Evolutionary conservation across 331 rosid genomes (phyloP).

Genomic region (Acacia concinna): DNA sequence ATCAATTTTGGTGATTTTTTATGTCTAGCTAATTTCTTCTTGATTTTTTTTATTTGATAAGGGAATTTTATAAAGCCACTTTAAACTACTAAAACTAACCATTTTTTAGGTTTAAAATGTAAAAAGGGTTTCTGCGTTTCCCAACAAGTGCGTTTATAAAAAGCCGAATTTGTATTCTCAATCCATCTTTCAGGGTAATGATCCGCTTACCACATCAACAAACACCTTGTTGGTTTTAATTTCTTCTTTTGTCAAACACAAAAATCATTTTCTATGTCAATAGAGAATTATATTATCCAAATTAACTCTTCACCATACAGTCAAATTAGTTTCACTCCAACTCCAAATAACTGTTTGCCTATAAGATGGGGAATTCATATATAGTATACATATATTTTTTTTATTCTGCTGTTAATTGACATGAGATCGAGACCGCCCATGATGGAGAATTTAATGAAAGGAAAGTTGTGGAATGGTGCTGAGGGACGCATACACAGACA

Average conservation of each 20-base stretch:
- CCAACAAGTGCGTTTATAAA: fast-evolving
- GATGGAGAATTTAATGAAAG: conserved; percentile 32
- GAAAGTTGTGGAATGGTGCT: conserved; percentile 27
- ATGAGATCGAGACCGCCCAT: neutral
- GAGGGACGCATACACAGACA: neutral
- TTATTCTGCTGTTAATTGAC: neutral
- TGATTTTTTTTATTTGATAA: no score
- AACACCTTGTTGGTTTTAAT: neutral
- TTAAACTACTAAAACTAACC: no score
- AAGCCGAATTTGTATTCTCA: fast-evolving
- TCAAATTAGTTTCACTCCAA: neutral
- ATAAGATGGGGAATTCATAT: neutral
- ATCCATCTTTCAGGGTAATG: no score
- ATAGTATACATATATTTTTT: neutral
- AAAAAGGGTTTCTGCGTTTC: no score
- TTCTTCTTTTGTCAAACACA: neutral
- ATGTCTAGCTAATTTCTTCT: no score
- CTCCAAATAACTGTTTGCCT: neutral
- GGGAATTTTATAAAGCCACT: no score
- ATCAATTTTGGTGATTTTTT: neutral
- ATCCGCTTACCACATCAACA: no score
- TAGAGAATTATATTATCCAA: neutral
- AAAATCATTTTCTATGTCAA: neutral
- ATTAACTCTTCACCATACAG: neutral
- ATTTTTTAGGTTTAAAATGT: no score